Evolutionary conservation across 768 basidiomycete genomes (phyloP).

Genomic region (Tylopilus vinaceipallidus): DNA sequence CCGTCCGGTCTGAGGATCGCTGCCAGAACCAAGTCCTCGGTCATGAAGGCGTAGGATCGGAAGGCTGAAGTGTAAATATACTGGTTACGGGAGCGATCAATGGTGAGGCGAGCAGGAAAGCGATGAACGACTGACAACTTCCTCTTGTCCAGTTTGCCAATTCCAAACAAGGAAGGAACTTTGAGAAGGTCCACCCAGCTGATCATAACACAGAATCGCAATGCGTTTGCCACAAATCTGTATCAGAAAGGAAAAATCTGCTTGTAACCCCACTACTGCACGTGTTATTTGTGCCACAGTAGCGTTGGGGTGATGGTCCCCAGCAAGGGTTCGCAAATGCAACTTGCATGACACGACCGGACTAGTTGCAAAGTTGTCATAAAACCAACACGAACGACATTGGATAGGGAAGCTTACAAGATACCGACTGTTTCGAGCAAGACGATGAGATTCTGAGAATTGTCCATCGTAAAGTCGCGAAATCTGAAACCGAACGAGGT

Average conservation of each 20-base stretch:
- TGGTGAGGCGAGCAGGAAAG: not conserved
- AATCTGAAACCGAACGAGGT: slow-evolving; percentile 25
- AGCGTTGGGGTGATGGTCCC: slow-evolving; percentile 27
- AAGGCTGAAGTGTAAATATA: slow-evolving; percentile 19
- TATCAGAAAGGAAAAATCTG: slow-evolving; percentile 22
- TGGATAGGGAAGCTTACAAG: slow-evolving; percentile 15
- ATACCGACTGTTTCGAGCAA: slow-evolving; percentile 24
- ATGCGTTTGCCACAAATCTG: slow-evolving; percentile 33
- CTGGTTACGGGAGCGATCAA: slow-evolving; percentile 16
- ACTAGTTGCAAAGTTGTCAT: slow-evolving; percentile 12
- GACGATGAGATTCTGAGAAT: slow-evolving; percentile 35
- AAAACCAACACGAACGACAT: not conserved
- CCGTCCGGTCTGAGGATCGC: slow-evolving; percentile 9
- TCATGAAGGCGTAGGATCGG: slow-evolving; percentile 35
- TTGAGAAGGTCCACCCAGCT: not conserved
- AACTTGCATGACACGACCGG: slow-evolving; percentile 20
- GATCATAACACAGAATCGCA: slow-evolving; percentile 28
- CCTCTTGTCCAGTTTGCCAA: slow-evolving; percentile 31
- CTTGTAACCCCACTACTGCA: not conserved
- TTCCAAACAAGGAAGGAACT: slow-evolving; percentile 33
- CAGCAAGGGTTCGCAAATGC: slow-evolving; percentile 32
- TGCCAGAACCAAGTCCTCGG: slow-evolving; percentile 29
- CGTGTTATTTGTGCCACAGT: slow-evolving; percentile 15
- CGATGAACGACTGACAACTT: slow-evolving; percentile 25
- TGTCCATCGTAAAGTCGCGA: slow-evolving; percentile 38